phyloP scores from a whole-genome alignment of 169 alveolate species.

The Plasmodium vivax region DNA sequence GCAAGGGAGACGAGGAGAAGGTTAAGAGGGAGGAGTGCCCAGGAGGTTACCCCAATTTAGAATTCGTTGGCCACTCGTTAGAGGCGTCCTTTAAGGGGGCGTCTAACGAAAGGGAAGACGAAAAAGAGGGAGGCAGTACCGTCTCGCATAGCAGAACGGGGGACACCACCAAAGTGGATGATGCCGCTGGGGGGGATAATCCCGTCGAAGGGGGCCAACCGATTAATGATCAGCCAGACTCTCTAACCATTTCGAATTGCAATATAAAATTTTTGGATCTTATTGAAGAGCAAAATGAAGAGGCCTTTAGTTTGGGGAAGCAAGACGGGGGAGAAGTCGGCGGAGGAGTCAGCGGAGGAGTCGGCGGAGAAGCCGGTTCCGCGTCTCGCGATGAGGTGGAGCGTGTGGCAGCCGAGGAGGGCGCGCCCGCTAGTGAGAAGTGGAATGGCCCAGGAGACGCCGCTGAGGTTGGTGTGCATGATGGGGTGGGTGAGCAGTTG shows the following conservation, averaged over 20 bases:
- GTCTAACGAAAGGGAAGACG: not conserved
- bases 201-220: not conserved
- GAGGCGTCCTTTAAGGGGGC: not conserved
- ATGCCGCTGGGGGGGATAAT: not conserved
- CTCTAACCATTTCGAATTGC: conserved; percentile 3
- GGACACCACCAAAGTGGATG: not conserved
- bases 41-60: not conserved
- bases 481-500: not conserved
- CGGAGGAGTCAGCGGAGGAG: not conserved
- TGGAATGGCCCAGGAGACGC: not conserved
- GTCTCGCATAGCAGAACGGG: not conserved
- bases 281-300: not conserved
- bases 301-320: not conserved
- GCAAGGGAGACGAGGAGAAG: not conserved
- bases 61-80: not conserved
- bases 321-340: not conserved
- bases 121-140: not conserved
- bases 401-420: not conserved
- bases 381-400: not conserved
- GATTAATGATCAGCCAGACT: not conserved
- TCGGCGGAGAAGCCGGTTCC: not conserved
- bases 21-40: not conserved
- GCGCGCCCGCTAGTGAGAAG: not conserved
- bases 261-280: conserved; percentile 41
- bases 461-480: not conserved